phyloP scores from a whole-genome alignment of 352 stramenopile genomes.

The Globisporangium orthogonon region DNA sequence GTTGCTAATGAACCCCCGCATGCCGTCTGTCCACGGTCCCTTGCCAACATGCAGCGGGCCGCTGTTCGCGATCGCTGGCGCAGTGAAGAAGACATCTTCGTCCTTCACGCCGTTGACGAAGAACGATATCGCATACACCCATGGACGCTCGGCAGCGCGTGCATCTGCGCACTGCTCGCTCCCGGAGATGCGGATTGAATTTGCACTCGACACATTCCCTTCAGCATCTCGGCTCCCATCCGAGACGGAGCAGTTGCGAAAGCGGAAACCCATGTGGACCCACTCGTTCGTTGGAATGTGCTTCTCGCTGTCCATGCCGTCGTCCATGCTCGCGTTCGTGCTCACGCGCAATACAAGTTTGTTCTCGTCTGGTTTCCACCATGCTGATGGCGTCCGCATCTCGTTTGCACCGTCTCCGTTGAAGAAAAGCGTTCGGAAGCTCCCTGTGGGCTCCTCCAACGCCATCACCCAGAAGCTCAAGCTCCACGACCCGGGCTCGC shows the following conservation, averaged over 20 bases:
- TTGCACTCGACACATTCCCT: not conserved
- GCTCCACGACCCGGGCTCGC: constrained; percentile 46
- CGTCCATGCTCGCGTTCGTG: constrained; percentile 40
- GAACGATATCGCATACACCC: constrained; percentile 41
- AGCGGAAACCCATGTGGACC: constrained; percentile 65
- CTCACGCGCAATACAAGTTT: constrained; percentile 65
- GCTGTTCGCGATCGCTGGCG: constrained; percentile 40
- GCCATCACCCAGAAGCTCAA: constrained; percentile 67
- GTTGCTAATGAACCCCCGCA: constrained; percentile 57
- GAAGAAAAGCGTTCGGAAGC: constrained; percentile 74
- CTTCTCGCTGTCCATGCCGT: constrained; percentile 40
- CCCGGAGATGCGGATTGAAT: not conserved
- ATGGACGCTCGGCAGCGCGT: constrained; percentile 9
- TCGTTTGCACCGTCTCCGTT: constrained; percentile 58
- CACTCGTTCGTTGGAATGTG: constrained; percentile 49
- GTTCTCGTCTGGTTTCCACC: constrained; percentile 65
- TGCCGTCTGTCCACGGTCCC: constrained; percentile 59
- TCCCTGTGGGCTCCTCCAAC: constrained; percentile 41
- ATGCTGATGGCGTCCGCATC: constrained; percentile 74
- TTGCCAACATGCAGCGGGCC: constrained; percentile 62
- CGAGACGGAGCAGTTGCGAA: constrained; percentile 45
- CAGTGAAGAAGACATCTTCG: constrained; percentile 32
- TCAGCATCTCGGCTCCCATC: not conserved
- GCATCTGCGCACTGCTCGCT: constrained; percentile 10
- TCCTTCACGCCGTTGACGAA: constrained; percentile 60